Percentiles rank a stretch among this genome's conserved stretches.
Evolutionary conservation across 805 yeast species (phyloP).

Genomic region (Metschnikowia vanudenii): DNA sequence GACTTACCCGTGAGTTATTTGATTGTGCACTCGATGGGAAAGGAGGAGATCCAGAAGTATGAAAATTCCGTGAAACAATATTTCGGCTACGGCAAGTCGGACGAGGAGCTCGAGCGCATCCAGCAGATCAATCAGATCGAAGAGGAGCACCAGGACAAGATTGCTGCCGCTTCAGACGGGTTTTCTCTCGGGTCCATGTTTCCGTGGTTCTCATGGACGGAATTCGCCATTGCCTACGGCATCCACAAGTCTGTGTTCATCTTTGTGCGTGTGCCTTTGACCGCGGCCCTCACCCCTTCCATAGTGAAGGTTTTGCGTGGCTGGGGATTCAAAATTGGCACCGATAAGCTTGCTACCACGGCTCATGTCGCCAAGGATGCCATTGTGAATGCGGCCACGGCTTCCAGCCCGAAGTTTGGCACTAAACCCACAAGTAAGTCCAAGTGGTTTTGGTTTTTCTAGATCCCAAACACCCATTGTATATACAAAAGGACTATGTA

Average conservation of each 20-base stretch:
- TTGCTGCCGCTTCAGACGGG: constrained; percentile 20
- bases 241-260: constrained; percentile 78
- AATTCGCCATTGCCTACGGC: constrained; percentile 88
- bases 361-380: constrained; percentile 23
- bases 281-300: constrained; percentile 89
- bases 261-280: constrained; percentile 79
- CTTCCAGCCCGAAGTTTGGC: constrained; percentile 50
- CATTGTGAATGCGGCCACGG: constrained; percentile 39
- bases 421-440: constrained; percentile 49
- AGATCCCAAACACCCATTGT: constrained; percentile 5
- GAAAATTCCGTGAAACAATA: constrained; percentile 58
- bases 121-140: constrained; percentile 36
- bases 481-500: neutral
- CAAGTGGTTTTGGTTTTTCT: constrained; percentile 65
- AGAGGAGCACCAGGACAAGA: constrained; percentile 24
- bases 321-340: constrained; percentile 80
- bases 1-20: constrained; percentile 84
- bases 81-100: constrained; percentile 60
- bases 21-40: constrained; percentile 83
- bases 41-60: constrained; percentile 68
- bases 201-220: constrained; percentile 62
- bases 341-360: constrained; percentile 44
- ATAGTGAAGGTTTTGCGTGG: constrained; percentile 62
- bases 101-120: constrained; percentile 38
- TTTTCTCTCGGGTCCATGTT: constrained; percentile 17